Base-by-base conservation (phyloP, 345 rosid species). In the Aquilaria malaccensis region DNA sequence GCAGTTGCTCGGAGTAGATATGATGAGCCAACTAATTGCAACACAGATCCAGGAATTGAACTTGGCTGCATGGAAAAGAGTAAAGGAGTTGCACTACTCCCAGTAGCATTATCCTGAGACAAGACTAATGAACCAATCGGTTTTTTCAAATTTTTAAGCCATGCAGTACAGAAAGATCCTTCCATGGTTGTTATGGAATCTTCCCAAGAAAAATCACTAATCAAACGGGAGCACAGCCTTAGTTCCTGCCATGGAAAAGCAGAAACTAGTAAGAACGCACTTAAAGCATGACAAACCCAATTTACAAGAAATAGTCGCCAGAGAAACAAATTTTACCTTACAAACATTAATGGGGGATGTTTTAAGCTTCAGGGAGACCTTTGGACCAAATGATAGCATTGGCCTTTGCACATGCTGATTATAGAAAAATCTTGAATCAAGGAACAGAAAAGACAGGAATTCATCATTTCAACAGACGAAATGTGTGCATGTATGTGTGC, bases 371-470 rank as follows among this genome's bases (percentile, higher is more conserved):
- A 79, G 65, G 58, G 95, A 85, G 65, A 85, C 83, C 82, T 88
- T 94, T 55, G 96, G 97, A 73, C 97, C 99, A 81, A 94, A 94
- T 52, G 96, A 90, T 45, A 85, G 80, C 51, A 86, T 80, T 55
- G 99, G 96, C 67, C 95, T 86, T 77, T 91, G 95, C 62, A 86
- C 97, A 76, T 94, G 87, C 99, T 94, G 88, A 76, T 70, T 45
- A 37, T 4, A 37, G 5, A 3, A 37, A 37, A 4, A 37, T 37
- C 43, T 37, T 37, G 2, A 4, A 37, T 37, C 43, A 37, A 37
- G 43, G 43, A 1, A 37, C 7, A 37, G 43, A 37, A 37, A 5
- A 37, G 43, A 4, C 43, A 9, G 43, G 7, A 37, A 37, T 37
- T 3, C 43, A 37, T 37, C 43, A 37, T 37, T 37, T 37, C 7